Percentiles rank a stretch among this genome's conserved stretches.
phyloP scores from a whole-genome alignment of 345 rosid genomes.

The Jatropha curcas region DNA sequence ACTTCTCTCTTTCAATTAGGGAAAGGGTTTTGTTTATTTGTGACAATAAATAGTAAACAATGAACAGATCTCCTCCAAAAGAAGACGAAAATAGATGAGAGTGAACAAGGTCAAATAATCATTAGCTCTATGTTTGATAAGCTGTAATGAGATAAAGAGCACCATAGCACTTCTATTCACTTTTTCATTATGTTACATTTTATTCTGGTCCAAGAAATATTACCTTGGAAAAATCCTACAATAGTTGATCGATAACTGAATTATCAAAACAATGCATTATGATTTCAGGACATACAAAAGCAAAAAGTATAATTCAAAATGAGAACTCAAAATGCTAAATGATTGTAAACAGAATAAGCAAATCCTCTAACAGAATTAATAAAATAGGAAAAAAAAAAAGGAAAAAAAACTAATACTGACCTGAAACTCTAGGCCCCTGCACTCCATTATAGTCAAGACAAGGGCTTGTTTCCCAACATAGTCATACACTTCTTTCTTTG shows the following conservation, averaged over 20 bases:
- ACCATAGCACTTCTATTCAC: not conserved
- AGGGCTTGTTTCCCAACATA: slow-evolving; percentile 53
- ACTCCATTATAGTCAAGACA: slow-evolving; percentile 43
- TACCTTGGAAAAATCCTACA: not conserved
- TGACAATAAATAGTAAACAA: too few relatives aligned
- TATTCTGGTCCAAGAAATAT: not conserved
- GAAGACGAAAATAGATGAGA: too few relatives aligned
- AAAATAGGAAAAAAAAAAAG: not conserved
- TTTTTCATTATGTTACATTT: not conserved
- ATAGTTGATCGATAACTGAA: too few relatives aligned
- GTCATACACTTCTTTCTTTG: slow-evolving; percentile 27
- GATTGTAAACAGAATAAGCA: not conserved
- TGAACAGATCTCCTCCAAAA: too few relatives aligned
- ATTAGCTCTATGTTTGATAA: not conserved
- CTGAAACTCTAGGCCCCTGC: slow-evolving; percentile 63
- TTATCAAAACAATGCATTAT: not conserved
- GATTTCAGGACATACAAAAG: not conserved
- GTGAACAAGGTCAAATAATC: too few relatives aligned
- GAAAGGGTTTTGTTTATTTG: too few relatives aligned
- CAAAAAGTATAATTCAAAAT: not conserved
- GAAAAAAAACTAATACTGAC: slow-evolving; percentile 23
- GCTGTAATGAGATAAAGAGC: not conserved
- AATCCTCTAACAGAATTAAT: not conserved
- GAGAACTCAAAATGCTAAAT: not conserved
- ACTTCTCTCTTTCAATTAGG: too few relatives aligned